phyloP scores from a whole-genome alignment of 352 stramenopile species.

The Globisporangium carolinianum region DNA sequence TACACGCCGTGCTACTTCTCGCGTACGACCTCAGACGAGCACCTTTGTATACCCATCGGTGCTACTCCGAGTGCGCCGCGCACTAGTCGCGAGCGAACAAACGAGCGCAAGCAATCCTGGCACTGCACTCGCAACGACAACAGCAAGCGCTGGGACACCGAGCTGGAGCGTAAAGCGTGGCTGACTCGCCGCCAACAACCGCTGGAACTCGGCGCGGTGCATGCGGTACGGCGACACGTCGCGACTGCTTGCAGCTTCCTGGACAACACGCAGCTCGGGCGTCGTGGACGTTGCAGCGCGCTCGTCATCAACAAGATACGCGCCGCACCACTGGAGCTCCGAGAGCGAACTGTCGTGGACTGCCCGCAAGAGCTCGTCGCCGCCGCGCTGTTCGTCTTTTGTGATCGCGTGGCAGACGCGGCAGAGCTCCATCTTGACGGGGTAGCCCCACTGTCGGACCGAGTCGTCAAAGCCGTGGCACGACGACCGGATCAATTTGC shows the following conservation, averaged over 20 bases:
- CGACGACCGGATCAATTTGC: conserved; percentile 19
- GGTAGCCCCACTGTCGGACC: conserved; percentile 39
- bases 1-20: background rate
- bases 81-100: background rate
- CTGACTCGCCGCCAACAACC: conserved; percentile 4
- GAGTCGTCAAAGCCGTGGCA: conserved; percentile 35
- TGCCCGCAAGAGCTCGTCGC: conserved; percentile 19
- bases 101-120: conserved; percentile 8
- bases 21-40: no score
- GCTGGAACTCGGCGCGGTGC: conserved; percentile 48
- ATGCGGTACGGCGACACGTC: conserved; percentile 40
- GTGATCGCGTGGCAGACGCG: conserved; percentile 28
- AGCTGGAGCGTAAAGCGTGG: conserved; percentile 10
- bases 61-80: no score
- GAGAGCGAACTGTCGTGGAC: conserved; percentile 32
- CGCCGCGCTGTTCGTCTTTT: conserved; percentile 17
- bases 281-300: background rate
- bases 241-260: conserved; percentile 7
- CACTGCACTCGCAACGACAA: conserved; percentile 7
- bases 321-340: conserved; percentile 45
- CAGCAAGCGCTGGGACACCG: conserved; percentile 4
- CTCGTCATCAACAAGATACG: conserved; percentile 23
- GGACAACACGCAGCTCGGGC: background rate
- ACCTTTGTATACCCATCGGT: background rate
- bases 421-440: conserved; percentile 46